Evolutionary conservation across 768 basidiomycete genomes (phyloP).

Genomic region (Psilocybe sp.): DNA sequence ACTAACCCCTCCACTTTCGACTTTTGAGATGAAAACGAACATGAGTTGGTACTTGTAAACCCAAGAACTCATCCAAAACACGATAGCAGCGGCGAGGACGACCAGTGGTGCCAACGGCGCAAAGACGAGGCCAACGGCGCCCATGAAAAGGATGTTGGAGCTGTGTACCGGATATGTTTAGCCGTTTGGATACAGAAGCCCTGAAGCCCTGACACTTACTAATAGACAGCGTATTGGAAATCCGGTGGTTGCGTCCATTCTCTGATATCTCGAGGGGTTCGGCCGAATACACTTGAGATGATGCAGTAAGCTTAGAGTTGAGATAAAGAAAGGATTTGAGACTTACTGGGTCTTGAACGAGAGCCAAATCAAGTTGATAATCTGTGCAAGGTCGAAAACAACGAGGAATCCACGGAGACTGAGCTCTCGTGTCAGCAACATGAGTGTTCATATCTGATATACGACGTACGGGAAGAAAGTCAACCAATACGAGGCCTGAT

Average conservation of each 20-base stretch:
- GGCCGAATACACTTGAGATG: slow-evolving; percentile 63
- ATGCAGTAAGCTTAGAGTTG: not conserved
- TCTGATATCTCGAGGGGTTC: slow-evolving; percentile 86
- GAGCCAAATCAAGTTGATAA: slow-evolving; percentile 84
- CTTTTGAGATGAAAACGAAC: slow-evolving; percentile 87
- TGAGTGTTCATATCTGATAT: not conserved
- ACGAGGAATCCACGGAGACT: slow-evolving; percentile 93
- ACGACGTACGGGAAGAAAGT: slow-evolving; percentile 87
- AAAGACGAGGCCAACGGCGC: slow-evolving; percentile 90
- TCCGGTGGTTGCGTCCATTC: slow-evolving; percentile 89
- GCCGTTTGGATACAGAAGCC: too few species aligned
- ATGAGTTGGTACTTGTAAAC: slow-evolving; percentile 97
- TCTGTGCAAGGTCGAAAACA: slow-evolving; percentile 93
- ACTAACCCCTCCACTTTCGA: slow-evolving; percentile 91
- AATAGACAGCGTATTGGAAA: slow-evolving; percentile 86
- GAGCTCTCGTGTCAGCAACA: not conserved
- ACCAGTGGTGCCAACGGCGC: slow-evolving; percentile 94
- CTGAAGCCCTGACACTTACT: slow-evolving; percentile 43
- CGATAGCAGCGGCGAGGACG: slow-evolving; percentile 72
- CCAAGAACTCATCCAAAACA: slow-evolving; percentile 85
- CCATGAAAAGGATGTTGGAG: slow-evolving; percentile 58
- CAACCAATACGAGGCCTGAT: slow-evolving; percentile 89
- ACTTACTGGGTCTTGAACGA: slow-evolving; percentile 80
- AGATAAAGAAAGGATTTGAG: not conserved
- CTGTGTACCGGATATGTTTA: too few species aligned